These are phyloP conservation scores for Penicillium pulvis DNA, from an alignment of 495 filamentous ascomycete genomes.

Conservation along the genomic window DNA sequence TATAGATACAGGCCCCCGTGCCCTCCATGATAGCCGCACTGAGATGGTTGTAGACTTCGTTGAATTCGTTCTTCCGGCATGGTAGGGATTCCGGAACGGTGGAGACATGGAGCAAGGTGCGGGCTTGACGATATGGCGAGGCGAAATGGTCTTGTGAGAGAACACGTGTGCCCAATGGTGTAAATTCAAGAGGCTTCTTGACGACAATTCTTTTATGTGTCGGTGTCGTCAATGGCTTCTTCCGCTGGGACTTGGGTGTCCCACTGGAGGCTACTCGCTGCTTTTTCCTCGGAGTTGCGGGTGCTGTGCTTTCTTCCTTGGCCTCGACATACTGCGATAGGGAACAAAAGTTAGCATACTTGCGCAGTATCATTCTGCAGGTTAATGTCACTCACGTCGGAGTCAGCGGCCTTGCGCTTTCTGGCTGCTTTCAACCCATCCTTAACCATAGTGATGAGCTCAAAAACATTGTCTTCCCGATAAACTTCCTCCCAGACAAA, in stretches of 20 bases:
- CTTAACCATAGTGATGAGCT: slow-evolving; percentile 65
- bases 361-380: background rate
- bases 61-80: slow-evolving; percentile 90
- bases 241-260: slow-evolving; percentile 59
- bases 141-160: slow-evolving; percentile 75
- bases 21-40: slow-evolving; percentile 94
- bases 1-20: slow-evolving; percentile 94
- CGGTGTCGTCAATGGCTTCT: slow-evolving; percentile 65
- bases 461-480: slow-evolving; percentile 61
- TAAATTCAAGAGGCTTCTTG: slow-evolving; percentile 94
- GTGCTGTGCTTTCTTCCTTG: slow-evolving; percentile 50
- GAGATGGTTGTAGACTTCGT: slow-evolving; percentile 87
- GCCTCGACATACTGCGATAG: slow-evolving; percentile 37
- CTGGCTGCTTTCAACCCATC: slow-evolving; percentile 61
- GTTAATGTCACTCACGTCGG: slow-evolving; percentile 52
- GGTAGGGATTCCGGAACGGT: slow-evolving; percentile 86
- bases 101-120: slow-evolving; percentile 87
- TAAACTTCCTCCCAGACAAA: slow-evolving; percentile 90
- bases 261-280: slow-evolving; percentile 55
- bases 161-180: slow-evolving; percentile 83
- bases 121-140: slow-evolving; percentile 90
- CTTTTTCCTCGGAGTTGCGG: slow-evolving; percentile 61
- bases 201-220: slow-evolving; percentile 74
- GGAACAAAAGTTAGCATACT: slow-evolving; percentile 13
- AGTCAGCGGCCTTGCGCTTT: slow-evolving; percentile 47